Percentiles rank a stretch among this genome's conserved stretches.
Conservation (phyloP, 768 basidiomycete genomes). For the Leucosporidium creatinivorum region DNA sequence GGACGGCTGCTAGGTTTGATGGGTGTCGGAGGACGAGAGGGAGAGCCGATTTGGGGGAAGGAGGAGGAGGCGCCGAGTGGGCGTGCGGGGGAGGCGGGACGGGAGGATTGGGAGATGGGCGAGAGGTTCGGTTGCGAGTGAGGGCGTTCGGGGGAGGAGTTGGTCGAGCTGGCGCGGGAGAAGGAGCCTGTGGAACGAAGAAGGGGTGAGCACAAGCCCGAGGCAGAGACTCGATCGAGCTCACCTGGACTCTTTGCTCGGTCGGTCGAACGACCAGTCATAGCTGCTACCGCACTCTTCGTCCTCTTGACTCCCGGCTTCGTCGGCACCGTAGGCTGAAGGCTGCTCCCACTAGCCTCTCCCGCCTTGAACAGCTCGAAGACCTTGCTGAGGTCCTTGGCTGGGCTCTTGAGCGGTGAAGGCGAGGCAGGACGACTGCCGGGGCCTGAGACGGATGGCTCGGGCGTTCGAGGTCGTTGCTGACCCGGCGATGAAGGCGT, state of each 20-base stretch:
- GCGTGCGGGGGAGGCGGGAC: slow-evolving; percentile 14
- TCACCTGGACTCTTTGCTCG: background rate
- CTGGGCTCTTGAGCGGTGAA: background rate
- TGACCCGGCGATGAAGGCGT: no score
- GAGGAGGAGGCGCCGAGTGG: background rate
- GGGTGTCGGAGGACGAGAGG: background rate
- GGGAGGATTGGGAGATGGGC: slow-evolving; percentile 15
- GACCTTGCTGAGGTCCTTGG: slow-evolving; percentile 1
- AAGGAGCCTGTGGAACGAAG: background rate
- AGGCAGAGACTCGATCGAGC: background rate
- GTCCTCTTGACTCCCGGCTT: background rate
- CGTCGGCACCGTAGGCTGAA: background rate
- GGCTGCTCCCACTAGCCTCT: background rate
- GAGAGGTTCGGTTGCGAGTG: background rate
- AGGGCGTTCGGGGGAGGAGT: background rate
- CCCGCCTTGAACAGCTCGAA: background rate
- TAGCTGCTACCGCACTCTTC: background rate
- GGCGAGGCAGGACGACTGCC: background rate
- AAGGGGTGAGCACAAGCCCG: background rate
- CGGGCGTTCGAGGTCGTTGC: no score
- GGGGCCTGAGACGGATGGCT: background rate
- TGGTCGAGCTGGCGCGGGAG: background rate
- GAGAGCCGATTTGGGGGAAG: background rate
- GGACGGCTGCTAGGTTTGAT: background rate
- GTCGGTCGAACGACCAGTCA: background rate